Evolutionary conservation across 106 monocot genomes (phyloP), one percentile per base, ranked within the genome.

Genomic region (Posidonia australis): DNA sequence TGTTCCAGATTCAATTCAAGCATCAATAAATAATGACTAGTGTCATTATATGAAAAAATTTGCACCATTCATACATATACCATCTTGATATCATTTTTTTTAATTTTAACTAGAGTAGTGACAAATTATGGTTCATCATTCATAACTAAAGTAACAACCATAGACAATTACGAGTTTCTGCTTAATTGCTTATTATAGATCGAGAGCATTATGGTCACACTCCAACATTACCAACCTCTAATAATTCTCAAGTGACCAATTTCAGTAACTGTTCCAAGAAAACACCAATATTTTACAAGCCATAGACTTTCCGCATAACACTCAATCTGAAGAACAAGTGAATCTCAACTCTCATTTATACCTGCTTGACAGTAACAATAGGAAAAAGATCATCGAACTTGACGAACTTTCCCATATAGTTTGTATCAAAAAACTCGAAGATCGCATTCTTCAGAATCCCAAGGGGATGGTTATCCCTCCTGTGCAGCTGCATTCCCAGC

Each of bases 331-430:
- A 3, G 19, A 19, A 43, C 11, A 62, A 20, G n/a, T 5, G n/a
- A 36, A 62, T 11, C n/a, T 16, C 41, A 21, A 41, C 18, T 17
- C 10, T 24, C 11, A 23, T 7, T 27, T 16, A 12, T 78, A 90
- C 94, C 90, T 79, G 69, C 58, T 86, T 82, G 49, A 80, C 70
- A 9, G 89, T 68, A 74, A 96, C 94, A 72, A 96, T 84, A 28
- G 94, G 94, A 57, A 86, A 84, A 47, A 96, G 80, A 64, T 90
- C 82, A 62, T 96, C 94, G 62, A 90, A 90, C 67, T 96, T 90
- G 32, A 62, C 73, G 46, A 96, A 96, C 65, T 82, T 80, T 5
- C 48, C 69, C 11, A 70, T 5, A 65, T 61, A 80, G 26, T 56
- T 84, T 18, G 21, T 62, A 60, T 96, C 94, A 46, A 96, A 96